phyloP scores from a whole-genome alignment of 306 rosid genomes.

The Ziziphus jujuba region DNA sequence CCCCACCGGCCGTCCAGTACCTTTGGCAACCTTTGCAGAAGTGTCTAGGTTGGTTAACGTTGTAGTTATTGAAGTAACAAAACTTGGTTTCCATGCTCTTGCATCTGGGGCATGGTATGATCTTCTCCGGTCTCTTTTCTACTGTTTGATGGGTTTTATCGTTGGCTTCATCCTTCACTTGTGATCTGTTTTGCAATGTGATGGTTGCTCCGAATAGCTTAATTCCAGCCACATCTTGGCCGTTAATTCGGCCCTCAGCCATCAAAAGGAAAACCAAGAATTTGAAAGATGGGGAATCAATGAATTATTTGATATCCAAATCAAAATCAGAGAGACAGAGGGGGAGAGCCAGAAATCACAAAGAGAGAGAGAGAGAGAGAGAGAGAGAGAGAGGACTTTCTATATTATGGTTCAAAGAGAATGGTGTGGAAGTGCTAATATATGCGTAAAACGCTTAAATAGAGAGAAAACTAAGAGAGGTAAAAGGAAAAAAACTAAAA shows the following conservation, averaged over 20 bases:
- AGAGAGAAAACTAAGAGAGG: neutral
- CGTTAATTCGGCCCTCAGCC: conserved; percentile 39
- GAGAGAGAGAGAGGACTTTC: neutral
- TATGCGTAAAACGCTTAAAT: too few relatives aligned
- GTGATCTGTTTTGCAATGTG: conserved; percentile 33
- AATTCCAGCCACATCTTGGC: conserved; percentile 54
- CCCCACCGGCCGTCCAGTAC: conserved; percentile 96
- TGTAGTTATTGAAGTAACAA: conserved; percentile 91
- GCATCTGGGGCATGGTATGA: conserved; percentile 84
- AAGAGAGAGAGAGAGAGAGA: neutral
- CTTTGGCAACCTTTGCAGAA: conserved; percentile 90
- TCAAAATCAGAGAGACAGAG: neutral
- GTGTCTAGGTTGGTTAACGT: conserved; percentile 91
- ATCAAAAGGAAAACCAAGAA: conserved; percentile 23
- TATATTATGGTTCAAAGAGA: conserved; percentile 1
- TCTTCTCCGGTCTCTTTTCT: conserved; percentile 66
- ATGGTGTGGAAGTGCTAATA: neutral
- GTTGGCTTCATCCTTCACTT: conserved; percentile 38
- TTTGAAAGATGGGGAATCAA: neutral
- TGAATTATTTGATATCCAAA: neutral
- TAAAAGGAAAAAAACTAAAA: conserved; percentile 32
- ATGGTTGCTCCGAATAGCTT: conserved; percentile 83
- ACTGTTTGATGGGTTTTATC: conserved; percentile 30
- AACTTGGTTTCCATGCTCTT: conserved; percentile 95
- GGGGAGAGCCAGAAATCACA: too few relatives aligned